Evolutionary conservation across 805 yeast genomes (phyloP), one percentile per base, ranked within the genome.

Genomic region (Yarrowia phangngaensis): DNA sequence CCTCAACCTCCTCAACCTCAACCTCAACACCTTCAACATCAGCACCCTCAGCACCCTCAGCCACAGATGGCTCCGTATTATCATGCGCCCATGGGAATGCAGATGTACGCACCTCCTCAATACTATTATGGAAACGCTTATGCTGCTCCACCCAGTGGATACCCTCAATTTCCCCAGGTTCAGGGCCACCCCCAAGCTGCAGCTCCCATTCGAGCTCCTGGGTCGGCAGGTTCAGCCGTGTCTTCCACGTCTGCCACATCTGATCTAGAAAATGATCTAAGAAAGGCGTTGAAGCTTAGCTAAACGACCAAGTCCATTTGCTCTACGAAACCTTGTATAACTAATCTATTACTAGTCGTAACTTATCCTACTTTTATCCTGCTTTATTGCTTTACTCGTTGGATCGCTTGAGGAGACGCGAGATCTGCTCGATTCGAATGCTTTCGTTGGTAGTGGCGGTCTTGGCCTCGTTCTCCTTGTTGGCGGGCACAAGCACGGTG

Each of bases 381-480:
- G 23, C 9, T 11, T 16, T 19, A 8, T 17, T 13, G 15, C 23
- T 13, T n/a, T 26, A 52, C 43, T 63, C 67, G 50, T 60, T 63
- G 16, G 62, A 64, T 8, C 61, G 57, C 56, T 60, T 56, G 27
- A 63, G 56, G 17, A 64, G 33, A 26, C 61, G 43, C 6, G 61
- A 54, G 28, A 64, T 51, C 54, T 64, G 65, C 35, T 60, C 66
- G 17, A 62, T 57, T 45, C 48, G 36, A 27, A 64, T 54, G 8
- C 53, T 53, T 50, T 60, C 62, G 16, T 56, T 47, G 9, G 62
- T 57, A 9, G 57, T 56, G 8, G 55, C 53, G 35, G 60, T 54
- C 56, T 61, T 59, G 34, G 61, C 53, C 55, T 58, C 63, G 31
- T 61, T 64, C 27, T 57, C 61, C 51, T 55, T 56, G 50, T 56